Conservation (phyloP, 1,284 basidiomycete species). For the Cryptococcus jaspeensis region DNA sequence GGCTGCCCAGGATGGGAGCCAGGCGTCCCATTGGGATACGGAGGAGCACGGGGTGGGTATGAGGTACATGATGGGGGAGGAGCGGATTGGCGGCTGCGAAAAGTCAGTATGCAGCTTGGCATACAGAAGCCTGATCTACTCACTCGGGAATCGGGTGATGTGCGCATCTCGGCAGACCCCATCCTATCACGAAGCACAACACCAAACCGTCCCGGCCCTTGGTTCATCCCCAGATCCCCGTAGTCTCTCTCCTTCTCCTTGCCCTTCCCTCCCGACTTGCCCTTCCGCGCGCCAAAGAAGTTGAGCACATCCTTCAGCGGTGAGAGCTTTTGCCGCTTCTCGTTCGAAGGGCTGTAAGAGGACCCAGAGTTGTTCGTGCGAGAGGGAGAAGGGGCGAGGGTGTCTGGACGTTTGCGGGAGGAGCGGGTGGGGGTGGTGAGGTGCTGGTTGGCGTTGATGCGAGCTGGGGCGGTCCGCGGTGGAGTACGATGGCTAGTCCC, state of each 20-base stretch:
- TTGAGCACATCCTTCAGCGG: constrained; percentile 44
- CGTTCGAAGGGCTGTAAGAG: constrained; percentile 26
- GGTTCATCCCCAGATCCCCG: constrained; percentile 26
- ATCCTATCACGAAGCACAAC: constrained; percentile 42
- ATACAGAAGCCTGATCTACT: constrained; percentile 3
- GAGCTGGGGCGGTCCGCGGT: constrained; percentile 14
- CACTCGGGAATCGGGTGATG: constrained; percentile 22
- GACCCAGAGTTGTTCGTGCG: constrained; percentile 25
- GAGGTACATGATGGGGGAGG: constrained; percentile 37
- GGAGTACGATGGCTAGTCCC: constrained; percentile 7
- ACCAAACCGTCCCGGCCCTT: constrained; percentile 30
- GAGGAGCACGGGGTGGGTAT: constrained; percentile 36
- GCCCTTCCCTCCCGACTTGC: constrained; percentile 33
- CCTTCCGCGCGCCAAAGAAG: constrained; percentile 35
- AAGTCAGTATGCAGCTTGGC: not conserved
- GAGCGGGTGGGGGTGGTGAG: constrained; percentile 27
- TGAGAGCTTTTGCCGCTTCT: constrained; percentile 27
- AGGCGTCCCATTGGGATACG: constrained; percentile 37
- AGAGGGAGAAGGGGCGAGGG: constrained; percentile 27
- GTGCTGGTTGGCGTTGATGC: constrained; percentile 29
- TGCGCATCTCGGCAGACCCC: constrained; percentile 42
- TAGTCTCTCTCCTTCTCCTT: constrained; percentile 25
- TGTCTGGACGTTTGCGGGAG: constrained; percentile 17
- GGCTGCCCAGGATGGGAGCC: constrained; percentile 40
- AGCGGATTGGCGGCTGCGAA: constrained; percentile 24